Conservation (phyloP, 2,329 filamentous ascomycete genomes). For the Anisogramma anomala region DNA sequence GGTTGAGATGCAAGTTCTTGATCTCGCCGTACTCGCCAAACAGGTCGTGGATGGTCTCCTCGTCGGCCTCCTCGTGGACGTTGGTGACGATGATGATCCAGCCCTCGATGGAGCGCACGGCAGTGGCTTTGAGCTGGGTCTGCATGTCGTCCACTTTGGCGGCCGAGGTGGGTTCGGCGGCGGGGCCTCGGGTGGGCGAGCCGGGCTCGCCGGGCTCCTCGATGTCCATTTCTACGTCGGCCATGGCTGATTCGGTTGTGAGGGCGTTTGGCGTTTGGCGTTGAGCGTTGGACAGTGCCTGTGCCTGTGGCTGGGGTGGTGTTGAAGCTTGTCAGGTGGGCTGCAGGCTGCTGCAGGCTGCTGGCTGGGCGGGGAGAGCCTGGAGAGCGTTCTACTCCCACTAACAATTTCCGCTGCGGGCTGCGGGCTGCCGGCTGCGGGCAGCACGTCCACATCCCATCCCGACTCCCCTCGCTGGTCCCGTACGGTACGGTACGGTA, state of each 20-base stretch:
- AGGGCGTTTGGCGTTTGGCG: too few species aligned
- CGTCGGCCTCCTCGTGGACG: constrained; percentile 76
- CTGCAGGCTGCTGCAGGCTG: too few species aligned
- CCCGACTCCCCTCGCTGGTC: too few species aligned
- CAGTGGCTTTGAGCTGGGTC: constrained; percentile 62
- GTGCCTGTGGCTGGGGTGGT: background rate
- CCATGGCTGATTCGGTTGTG: too few species aligned
- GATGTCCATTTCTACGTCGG: constrained; percentile 49
- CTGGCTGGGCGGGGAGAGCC: too few species aligned
- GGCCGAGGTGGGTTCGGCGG: constrained; percentile 28
- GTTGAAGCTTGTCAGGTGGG: too few species aligned
- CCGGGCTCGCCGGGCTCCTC: constrained; percentile 31
- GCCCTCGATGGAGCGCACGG: constrained; percentile 76
- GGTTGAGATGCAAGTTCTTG: constrained; percentile 74
- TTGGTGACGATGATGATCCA: constrained; percentile 85
- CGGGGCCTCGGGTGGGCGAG: constrained; percentile 23
- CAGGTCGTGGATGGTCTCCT: constrained; percentile 70
- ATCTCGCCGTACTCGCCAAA: constrained; percentile 80
- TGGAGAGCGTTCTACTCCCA: too few species aligned
- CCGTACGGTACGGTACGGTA: too few species aligned
- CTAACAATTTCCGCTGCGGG: too few species aligned
- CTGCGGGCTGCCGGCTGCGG: too few species aligned
- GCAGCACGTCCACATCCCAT: too few species aligned
- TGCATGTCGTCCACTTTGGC: constrained; percentile 53
- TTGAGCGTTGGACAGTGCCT: background rate